phyloP scores from a whole-genome alignment of 2,329 filamentous ascomycete species.

The Arthrobotrys sphaeroides region DNA sequence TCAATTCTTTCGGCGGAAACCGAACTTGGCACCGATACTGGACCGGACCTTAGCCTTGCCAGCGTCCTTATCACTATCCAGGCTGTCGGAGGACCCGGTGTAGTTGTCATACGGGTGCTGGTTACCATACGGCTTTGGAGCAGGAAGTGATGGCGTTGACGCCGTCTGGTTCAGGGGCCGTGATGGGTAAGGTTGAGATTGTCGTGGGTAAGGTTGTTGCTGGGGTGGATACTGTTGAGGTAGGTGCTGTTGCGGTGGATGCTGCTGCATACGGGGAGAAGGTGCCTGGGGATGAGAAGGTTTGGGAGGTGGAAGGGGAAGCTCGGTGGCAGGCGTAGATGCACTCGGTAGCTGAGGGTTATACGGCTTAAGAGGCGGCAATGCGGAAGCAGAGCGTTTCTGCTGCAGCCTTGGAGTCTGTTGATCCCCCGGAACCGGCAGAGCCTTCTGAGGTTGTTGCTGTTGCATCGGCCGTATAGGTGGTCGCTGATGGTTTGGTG shows the following conservation, averaged over 20 bases:
- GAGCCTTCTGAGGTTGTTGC: not conserved
- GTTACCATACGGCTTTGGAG: not conserved
- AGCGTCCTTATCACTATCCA: slow-evolving; percentile 23
- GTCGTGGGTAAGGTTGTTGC: not conserved
- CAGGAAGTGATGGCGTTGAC: not conserved
- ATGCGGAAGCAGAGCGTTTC: slow-evolving; percentile 16
- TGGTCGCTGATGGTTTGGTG: not conserved
- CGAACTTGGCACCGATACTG: slow-evolving; percentile 45
- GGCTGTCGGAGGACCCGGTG: slow-evolving; percentile 44
- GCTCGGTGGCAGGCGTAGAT: slow-evolving; percentile 8
- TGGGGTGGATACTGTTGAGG: no score
- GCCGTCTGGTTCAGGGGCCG: not conserved
- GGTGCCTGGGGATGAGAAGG: not conserved
- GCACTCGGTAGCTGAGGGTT: slow-evolving; percentile 27
- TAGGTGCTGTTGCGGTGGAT: not conserved
- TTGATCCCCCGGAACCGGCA: not conserved
- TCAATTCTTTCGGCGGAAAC: slow-evolving; percentile 33
- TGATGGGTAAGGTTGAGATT: slow-evolving; percentile 10
- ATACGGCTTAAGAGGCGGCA: slow-evolving; percentile 37
- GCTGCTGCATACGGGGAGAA: slow-evolving; percentile 8
- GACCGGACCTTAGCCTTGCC: slow-evolving; percentile 34
- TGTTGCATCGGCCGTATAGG: slow-evolving; percentile 2
- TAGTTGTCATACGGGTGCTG: slow-evolving; percentile 29
- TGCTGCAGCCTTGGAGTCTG: slow-evolving; percentile 1
- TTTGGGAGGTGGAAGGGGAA: slow-evolving; percentile 15